A percentile compares a stretch with the other conserved stretches of the same genome.
Evolutionary conservation across 2,329 filamentous ascomycete species (phyloP).

Genomic region (Paecilomyces sp.): DNA sequence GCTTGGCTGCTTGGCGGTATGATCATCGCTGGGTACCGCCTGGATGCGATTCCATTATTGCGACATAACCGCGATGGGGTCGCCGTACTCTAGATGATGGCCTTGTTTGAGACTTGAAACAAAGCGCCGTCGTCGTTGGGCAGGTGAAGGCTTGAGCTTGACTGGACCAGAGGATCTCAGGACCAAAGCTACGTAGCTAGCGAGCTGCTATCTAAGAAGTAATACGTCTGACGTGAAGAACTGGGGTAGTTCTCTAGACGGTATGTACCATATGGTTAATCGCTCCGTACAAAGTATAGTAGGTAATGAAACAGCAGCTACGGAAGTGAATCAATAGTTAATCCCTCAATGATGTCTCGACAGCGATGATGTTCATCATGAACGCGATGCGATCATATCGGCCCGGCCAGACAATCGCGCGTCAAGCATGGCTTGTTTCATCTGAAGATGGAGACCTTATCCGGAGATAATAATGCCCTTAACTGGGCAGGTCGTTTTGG

Average conservation of each 20-base stretch:
- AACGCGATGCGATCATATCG: background rate
- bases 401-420: background rate
- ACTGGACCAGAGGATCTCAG: background rate
- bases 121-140: background rate
- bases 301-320: background rate
- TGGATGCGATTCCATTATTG: background rate
- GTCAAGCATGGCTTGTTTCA: background rate
- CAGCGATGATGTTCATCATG: background rate
- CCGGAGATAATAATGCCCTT: background rate
- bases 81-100: too few species aligned
- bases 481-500: background rate
- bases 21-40: background rate
- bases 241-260: background rate
- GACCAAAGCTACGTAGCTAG: background rate
- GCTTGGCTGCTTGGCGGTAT: background rate
- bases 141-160: background rate
- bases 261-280: too few species aligned
- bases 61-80: too few species aligned
- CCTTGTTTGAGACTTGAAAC: background rate
- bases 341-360: background rate
- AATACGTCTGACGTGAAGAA: background rate
- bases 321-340: background rate
- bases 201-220: too few species aligned
- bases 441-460: background rate
- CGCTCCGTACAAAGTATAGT: background rate